These are phyloP conservation scores for Xylariales sp. DNA, from an alignment of 2,329 filamentous ascomycete genomes.

Conservation along the genomic window DNA sequence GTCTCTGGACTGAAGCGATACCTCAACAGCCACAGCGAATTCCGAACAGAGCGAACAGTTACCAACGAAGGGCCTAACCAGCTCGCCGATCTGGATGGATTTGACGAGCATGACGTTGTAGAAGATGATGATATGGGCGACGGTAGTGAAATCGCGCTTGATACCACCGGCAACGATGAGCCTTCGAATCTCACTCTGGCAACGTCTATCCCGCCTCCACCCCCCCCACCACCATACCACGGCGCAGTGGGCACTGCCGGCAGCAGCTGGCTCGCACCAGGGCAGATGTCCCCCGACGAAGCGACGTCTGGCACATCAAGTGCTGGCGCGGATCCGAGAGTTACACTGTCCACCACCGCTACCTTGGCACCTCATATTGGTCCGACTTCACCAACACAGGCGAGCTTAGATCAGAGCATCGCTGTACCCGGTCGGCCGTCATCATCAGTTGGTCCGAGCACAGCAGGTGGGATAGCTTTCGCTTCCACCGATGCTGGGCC, in stretches of 20 bases:
- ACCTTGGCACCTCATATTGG: no score
- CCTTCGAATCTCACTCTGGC: slow-evolving; percentile 9
- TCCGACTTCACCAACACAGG: no score
- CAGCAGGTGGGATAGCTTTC: no score
- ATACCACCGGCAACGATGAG: slow-evolving; percentile 15
- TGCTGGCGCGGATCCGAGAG: no score
- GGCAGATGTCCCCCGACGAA: no score
- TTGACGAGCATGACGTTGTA: slow-evolving; percentile 23
- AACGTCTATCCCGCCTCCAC: slow-evolving; percentile 17
- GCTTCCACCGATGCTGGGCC: no score
- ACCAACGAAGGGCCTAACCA: slow-evolving; percentile 10
- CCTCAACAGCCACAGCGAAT: slow-evolving; percentile 57
- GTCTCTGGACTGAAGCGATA: slow-evolving; percentile 74
- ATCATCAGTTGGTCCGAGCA: no score
- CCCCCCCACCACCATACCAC: slow-evolving; percentile 12
- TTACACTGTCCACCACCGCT: no score
- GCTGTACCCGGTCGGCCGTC: no score
- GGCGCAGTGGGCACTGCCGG: neutral
- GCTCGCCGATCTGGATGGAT: slow-evolving; percentile 18
- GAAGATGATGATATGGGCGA: slow-evolving; percentile 30
- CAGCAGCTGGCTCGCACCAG: slow-evolving; percentile 4
- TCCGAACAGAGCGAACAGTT: slow-evolving; percentile 25
- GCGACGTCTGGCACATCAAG: no score
- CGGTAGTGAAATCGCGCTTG: slow-evolving; percentile 25
- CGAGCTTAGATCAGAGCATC: no score